Conservation (phyloP, 148 eudicot genomes). For the Dysphania ambrosioides region DNA sequence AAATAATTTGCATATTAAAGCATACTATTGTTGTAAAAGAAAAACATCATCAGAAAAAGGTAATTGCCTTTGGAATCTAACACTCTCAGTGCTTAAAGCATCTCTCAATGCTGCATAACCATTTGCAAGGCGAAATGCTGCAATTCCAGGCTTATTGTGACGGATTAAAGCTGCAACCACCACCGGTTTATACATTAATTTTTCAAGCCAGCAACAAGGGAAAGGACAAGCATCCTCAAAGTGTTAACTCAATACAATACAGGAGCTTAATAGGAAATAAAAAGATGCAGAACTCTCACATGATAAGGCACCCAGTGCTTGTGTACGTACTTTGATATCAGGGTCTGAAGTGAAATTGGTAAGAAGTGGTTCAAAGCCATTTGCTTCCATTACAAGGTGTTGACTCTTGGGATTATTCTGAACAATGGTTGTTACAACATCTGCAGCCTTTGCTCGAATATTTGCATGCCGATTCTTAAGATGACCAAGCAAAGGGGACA, state of each 20-base stretch:
- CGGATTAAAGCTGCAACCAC: constrained; percentile 68
- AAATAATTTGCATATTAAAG: not conserved
- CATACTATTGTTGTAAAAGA: not conserved
- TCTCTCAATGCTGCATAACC: constrained; percentile 83
- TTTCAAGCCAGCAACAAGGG: constrained; percentile 9
- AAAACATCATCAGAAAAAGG: not conserved
- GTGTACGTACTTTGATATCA: constrained; percentile 63
- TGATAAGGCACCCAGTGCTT: constrained; percentile 88
- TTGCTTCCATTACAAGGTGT: constrained; percentile 88
- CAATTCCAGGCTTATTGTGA: constrained; percentile 80
- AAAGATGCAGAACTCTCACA: constrained; percentile 47
- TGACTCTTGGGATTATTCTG: constrained; percentile 94
- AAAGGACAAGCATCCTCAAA: not conserved
- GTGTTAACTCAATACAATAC: not conserved
- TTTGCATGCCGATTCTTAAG: constrained; percentile 70
- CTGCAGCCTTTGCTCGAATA: constrained; percentile 95
- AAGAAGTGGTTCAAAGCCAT: constrained; percentile 74
- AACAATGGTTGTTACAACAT: constrained; percentile 82
- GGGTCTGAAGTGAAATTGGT: constrained; percentile 74
- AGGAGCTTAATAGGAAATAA: not conserved
- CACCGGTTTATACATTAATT: not conserved
- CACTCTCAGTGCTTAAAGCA: constrained; percentile 70
- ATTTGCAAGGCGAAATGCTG: constrained; percentile 89
- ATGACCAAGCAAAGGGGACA: constrained; percentile 74
- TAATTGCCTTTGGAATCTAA: constrained; percentile 74